Evolutionary conservation across 2,329 filamentous ascomycete genomes (phyloP), one percentile per base, ranked within the genome.

Genomic region (Xylariaceae sp.): DNA sequence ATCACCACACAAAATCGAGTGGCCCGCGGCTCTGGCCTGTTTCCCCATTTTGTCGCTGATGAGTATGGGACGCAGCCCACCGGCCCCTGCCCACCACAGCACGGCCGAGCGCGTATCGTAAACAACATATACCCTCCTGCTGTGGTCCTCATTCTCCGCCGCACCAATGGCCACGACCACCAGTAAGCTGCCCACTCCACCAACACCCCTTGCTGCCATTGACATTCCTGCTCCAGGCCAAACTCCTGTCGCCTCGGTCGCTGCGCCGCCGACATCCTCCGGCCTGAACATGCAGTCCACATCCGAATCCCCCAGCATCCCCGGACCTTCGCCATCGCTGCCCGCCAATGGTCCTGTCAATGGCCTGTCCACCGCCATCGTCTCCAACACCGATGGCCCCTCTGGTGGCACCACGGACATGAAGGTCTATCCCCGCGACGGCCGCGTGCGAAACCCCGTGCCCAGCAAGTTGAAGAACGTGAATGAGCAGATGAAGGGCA

Each of bases 381-480:
- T 44, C 10, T 16, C 48, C 17, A 44, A 52, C 23, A 46, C 48
- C 25, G 55, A 59, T 44, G 51, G 47, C 27, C 53, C 56, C 23
- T n/a, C n/a, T n/a, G n/a, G n/a, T n/a, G 46, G 52, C 5, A 53
- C 54, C 22, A 33, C 54, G 8, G 61, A 61, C 37, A 42, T 61
- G 45, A 58, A 57, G 42, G 45, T 61, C 35, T 62, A 60, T 33
- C 61, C 61, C 29, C 63, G 67, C 23, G 75, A 79, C 59, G 73
- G 74, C 35, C 69, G 75, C 20, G 69, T 78, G 12, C 65, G 76
- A 45, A 81, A 82, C 49, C 76, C 79, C 2, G 73, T 83, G 2
- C 80, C 81, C 4, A 80, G 74, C 61, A 83, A 82, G 60, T 67
- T 83, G 43, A 80, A 82, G 58, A 77, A 77, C 48, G 77, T 75